Base-by-base conservation (phyloP, 768 basidiomycete species). In the Pulveroboletus sp. region DNA sequence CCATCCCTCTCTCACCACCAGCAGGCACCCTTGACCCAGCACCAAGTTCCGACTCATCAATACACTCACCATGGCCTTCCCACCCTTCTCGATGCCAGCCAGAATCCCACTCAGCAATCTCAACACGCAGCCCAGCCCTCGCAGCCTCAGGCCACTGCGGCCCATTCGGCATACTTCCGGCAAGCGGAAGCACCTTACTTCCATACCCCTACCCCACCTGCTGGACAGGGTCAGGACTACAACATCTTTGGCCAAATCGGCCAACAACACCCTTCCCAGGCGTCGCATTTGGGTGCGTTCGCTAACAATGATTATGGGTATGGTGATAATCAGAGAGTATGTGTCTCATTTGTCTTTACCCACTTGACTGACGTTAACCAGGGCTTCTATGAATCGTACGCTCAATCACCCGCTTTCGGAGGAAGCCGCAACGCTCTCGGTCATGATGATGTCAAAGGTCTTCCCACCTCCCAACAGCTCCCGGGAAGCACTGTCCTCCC, bases 371-470 rank as follows among this genome's bases (percentile, higher is more conserved):
- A 56, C 60, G 46, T 66, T 58, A 56, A 40, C 36, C 55, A 86
- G 85, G 80, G 80, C 56, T 88, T 89, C 69, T 91, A 91, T 60
- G 88, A 90, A 39, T 79, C 81, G 8, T 89, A 90, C 61, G 69
- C 66, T 40, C 86, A 82, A 57, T 84, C 78, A 46, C 71, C 76
- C 38, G 77, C 73, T 28, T 91, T 90, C 55, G 77, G 78, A 31
- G 79, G 77, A 26, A 66, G 57, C 50, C 78, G 89, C 17, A 81
- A 76, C 52, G 77, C 77, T 21, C 73, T 89, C 8, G 77, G 78
- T 32, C 87, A 89, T 41, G 89, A 91, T 35, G 89, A 91, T 45
- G 76, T 83, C 56, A 90, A 90, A 65, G 80, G 80, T 37, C 71
- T 88, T 33, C 77, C 84, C 8, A 73, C 76, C 10, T 71, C 77